Percentiles rank a stretch among this genome's conserved stretches.
Evolutionary conservation across 768 basidiomycete species (phyloP).

Genomic region (Galerina sulciceps): DNA sequence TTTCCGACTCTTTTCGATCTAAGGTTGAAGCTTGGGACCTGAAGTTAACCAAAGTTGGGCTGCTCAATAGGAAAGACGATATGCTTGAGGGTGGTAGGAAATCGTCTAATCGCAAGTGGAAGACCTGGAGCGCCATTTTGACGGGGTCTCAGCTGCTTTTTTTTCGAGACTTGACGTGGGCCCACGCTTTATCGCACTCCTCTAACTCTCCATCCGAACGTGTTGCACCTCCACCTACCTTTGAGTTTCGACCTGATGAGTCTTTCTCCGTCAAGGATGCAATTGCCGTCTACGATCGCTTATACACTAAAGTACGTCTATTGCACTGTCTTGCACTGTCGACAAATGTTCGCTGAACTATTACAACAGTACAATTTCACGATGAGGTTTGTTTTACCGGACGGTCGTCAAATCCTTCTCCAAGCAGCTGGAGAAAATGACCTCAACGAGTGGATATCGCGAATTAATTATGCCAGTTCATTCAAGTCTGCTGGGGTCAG

Average conservation of each 20-base stretch:
- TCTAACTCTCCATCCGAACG: constrained; percentile 26
- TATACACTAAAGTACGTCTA: constrained; percentile 70
- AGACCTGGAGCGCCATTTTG: constrained; percentile 79
- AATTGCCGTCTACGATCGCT: constrained; percentile 80
- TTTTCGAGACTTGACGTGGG: constrained; percentile 76
- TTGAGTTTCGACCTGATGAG: constrained; percentile 79
- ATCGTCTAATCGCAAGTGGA: constrained; percentile 84
- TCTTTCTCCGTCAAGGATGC: constrained; percentile 76
- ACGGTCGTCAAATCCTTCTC: constrained; percentile 82
- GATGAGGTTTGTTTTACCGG: constrained; percentile 76
- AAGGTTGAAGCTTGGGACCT: constrained; percentile 39
- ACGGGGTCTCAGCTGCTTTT: constrained; percentile 92
- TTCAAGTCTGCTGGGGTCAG: constrained; percentile 86
- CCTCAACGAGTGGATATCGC: constrained; percentile 88
- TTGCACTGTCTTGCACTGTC: background rate
- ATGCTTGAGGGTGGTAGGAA: constrained; percentile 77
- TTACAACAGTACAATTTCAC: constrained; percentile 62
- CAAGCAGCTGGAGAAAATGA: constrained; percentile 72
- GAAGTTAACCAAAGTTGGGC: constrained; percentile 79
- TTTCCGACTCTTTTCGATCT: constrained; percentile 20
- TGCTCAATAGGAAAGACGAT: constrained; percentile 85
- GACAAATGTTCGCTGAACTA: background rate
- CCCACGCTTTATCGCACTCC: constrained; percentile 47
- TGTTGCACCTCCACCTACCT: constrained; percentile 28
- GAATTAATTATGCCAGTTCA: constrained; percentile 92